These are phyloP conservation scores for Aurantiochytrium sp. DNA, from an alignment of 108 stramenopile species.

Conservation along the genomic window DNA sequence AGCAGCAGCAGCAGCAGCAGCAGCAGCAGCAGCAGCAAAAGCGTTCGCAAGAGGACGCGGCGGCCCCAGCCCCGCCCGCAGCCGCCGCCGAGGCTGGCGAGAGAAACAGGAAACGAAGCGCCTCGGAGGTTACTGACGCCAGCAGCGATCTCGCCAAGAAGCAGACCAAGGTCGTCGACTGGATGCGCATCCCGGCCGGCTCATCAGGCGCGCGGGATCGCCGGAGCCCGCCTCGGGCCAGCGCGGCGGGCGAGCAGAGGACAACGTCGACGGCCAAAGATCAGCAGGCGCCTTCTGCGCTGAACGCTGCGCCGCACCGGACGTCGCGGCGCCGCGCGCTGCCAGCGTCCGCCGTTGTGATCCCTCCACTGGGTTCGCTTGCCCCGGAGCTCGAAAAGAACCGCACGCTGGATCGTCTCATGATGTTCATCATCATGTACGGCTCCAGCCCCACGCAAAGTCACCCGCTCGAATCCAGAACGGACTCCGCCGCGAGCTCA, in stretches of 20 bases:
- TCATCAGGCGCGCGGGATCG: neutral
- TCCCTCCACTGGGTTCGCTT: neutral
- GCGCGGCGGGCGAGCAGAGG: neutral
- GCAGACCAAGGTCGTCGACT: neutral
- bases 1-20: too few species aligned
- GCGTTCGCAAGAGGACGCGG: too few species aligned
- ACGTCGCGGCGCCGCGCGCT: neutral
- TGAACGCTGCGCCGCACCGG: neutral
- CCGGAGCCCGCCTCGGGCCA: neutral
- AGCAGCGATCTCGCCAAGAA: too few species aligned
- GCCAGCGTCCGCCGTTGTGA: neutral
- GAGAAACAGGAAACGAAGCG: too few species aligned
- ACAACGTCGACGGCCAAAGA: neutral
- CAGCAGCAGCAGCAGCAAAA: too few species aligned
- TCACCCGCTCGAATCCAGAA: neutral
- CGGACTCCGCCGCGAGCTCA: neutral
- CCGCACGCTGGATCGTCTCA: neutral
- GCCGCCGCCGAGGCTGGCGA: too few species aligned
- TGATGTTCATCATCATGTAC: neutral
- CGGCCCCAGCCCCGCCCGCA: too few species aligned
- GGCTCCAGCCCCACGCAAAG: neutral
- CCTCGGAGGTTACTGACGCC: too few species aligned
- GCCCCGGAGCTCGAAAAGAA: neutral
- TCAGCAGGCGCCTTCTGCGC: neutral
- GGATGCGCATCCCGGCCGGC: neutral